Base-by-base conservation (phyloP, 352 stramenopile genomes). In the Pythium phragmiticola region DNA sequence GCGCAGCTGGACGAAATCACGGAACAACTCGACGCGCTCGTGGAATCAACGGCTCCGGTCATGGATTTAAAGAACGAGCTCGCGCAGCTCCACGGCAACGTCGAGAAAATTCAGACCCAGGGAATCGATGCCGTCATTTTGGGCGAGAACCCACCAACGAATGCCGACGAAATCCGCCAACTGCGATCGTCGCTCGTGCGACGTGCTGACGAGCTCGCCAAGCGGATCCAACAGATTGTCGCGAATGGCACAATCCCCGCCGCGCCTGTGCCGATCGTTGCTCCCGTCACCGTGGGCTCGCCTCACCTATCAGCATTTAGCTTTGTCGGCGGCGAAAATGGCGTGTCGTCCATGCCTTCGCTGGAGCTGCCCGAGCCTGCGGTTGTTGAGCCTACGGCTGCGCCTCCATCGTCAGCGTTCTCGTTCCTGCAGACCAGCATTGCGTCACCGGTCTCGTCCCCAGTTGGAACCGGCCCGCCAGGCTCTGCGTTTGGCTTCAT, bases 81-180 rank as follows among this genome's bases (percentile, higher is more conserved):
- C 17, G 84, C 84, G 33, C 84, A 92, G 57, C 70, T 92, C 26
- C 81, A 91, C 34, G 84, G 84, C 4, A 78, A 72, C 19, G 75
- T 92, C 51, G 84, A 92, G 65, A 86, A 86, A 49, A 90, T 92
- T 45, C 79, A 90, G 69, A 92, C 84, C 12, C 75, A 91, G 62
- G 82, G 82, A 46, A 90, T 92, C 30, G 84, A 92, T 51, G 72
- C 82, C 2, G 82, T 92, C n/a, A 92, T 92, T 66, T 74, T 92
- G 8, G 84, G 82, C 0, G 75, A 83, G 7, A 80, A 80, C 37
- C 80, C 75, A 7, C 82, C 84, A 14, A 28, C 76, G 23, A 90
- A 92, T 60, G 84, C 79, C 34, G 84, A 91, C 23, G 78, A 88
- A 48, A 76, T 92, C 17, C 85, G 86, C 45, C 74, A 82, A 49